Percentiles rank a stretch among this genome's conserved stretches.
These are phyloP conservation scores for Capsella bursapastoris DNA, from an alignment of 345 rosid genomes.

Conservation along the genomic window DNA sequence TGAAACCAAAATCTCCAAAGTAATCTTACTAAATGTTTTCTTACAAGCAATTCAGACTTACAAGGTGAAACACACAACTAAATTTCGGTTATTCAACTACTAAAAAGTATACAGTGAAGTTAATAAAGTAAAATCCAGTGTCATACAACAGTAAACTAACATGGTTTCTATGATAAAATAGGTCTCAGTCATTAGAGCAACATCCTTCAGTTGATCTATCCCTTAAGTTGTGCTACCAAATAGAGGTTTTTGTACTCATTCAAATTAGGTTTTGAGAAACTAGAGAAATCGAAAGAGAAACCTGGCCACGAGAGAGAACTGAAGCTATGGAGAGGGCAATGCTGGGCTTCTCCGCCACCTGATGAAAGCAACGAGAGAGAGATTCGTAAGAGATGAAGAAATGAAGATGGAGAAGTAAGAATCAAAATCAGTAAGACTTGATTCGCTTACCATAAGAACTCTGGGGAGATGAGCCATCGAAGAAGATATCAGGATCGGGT, in stretches of 20 bases:
- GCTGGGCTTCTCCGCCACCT: conserved; percentile 99
- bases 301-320: conserved; percentile 76
- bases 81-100: background rate
- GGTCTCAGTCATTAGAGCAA: background rate
- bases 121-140: background rate
- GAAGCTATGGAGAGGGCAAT: conserved; percentile 90
- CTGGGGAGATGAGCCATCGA: conserved; percentile 49
- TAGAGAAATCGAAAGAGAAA: conserved; percentile 30
- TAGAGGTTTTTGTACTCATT: background rate
- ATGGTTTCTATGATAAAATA: background rate
- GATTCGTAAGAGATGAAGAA: background rate
- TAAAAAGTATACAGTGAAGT: background rate
- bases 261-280: background rate
- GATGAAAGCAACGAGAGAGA: conserved; percentile 23
- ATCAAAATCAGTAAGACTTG: background rate
- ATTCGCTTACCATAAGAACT: conserved; percentile 49
- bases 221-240: background rate
- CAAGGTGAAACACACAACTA: background rate
- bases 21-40: background rate
- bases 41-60: background rate
- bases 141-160: background rate
- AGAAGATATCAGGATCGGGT: conserved; percentile 14
- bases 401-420: background rate
- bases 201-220: background rate
- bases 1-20: background rate